Conservation (phyloP, 495 filamentous ascomycete genomes). For the Staphylotrichum tortipilum region DNA sequence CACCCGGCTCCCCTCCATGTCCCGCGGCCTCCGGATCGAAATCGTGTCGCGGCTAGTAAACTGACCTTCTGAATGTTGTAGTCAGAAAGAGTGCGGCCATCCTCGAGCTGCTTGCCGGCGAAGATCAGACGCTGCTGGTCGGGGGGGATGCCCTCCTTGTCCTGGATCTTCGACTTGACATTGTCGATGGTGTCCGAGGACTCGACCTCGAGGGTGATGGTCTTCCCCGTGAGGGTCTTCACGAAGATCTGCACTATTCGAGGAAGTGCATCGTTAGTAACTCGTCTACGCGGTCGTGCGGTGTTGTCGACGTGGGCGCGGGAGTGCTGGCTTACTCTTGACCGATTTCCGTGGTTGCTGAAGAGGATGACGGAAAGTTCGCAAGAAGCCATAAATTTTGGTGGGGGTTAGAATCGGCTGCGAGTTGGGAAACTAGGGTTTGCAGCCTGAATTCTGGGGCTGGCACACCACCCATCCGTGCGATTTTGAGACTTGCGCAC, state of each 20-base stretch:
- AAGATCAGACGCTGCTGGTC: slow-evolving; percentile 99
- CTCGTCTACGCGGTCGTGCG: background rate
- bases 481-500: background rate
- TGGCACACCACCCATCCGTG: background rate
- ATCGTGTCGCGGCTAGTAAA: slow-evolving; percentile 5
- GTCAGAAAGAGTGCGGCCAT: slow-evolving; percentile 94
- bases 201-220: slow-evolving; percentile 99
- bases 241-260: slow-evolving; percentile 61
- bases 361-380: slow-evolving; percentile 25
- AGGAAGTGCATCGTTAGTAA: slow-evolving; percentile 32
- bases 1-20: background rate
- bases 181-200: slow-evolving; percentile 98
- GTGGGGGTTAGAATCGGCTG: slow-evolving; percentile 26
- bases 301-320: background rate
- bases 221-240: slow-evolving; percentile 98
- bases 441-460: slow-evolving; percentile 7
- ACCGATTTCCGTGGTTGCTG: slow-evolving; percentile 27
- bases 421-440: slow-evolving; percentile 11
- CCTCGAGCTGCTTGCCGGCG: slow-evolving; percentile 98
- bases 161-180: slow-evolving; percentile 95
- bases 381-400: slow-evolving; percentile 20
- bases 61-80: slow-evolving; percentile 99
- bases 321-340: slow-evolving; percentile 36
- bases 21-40: slow-evolving; percentile 3
- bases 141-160: slow-evolving; percentile 99